These are phyloP conservation scores for Colletotrichum siamense DNA, from an alignment of 2,329 filamentous ascomycete genomes.

Conservation along the genomic window DNA sequence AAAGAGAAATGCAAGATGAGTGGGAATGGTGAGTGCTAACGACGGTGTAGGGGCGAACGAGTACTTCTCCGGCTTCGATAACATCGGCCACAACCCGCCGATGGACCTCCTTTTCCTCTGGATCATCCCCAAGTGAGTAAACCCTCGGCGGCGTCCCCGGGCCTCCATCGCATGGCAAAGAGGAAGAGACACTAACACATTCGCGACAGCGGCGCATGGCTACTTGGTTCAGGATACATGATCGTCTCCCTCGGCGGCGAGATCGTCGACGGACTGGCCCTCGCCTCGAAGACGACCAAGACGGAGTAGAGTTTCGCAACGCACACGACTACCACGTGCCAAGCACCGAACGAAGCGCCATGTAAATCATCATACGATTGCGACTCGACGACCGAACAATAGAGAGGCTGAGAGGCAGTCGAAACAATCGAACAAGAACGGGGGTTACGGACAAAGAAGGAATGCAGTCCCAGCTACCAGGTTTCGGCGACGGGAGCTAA, in stretches of 20 bases:
- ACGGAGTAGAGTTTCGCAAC: constrained; percentile 36
- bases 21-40: neutral
- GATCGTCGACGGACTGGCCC: constrained; percentile 51
- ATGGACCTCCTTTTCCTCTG: constrained; percentile 54
- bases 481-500: neutral
- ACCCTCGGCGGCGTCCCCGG: neutral
- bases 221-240: constrained; percentile 59
- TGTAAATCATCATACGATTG: neutral
- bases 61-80: constrained; percentile 59
- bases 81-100: constrained; percentile 61
- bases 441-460: neutral
- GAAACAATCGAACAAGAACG: neutral
- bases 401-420: neutral
- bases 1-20: neutral
- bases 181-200: neutral
- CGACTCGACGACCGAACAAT: neutral
- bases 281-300: constrained; percentile 43
- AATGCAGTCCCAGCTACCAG: neutral
- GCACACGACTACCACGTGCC: neutral
- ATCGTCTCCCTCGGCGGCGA: constrained; percentile 53
- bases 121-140: constrained; percentile 63
- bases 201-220: constrained; percentile 55
- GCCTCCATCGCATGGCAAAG: neutral
- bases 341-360: neutral
- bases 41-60: constrained; percentile 56